Conservation (phyloP, 306 rosid species). For the Calophaca sinica region DNA sequence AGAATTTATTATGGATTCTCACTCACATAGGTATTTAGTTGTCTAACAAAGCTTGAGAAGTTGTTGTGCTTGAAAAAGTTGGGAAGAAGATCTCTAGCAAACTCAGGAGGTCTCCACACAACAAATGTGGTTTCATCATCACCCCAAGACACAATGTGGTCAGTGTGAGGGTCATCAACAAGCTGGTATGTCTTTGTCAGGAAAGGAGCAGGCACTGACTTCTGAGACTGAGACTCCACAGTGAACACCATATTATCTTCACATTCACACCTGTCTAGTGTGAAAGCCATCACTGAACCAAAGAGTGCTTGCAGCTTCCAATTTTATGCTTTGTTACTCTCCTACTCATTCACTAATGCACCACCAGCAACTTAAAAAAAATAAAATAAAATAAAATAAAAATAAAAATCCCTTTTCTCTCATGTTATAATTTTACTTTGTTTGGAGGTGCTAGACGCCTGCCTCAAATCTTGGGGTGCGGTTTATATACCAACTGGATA, state of each 20-base stretch:
- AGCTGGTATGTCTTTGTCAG: conserved; percentile 77
- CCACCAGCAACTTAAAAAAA: conserved; percentile 40
- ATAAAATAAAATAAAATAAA: too few relatives aligned
- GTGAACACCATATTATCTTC: conserved; percentile 56
- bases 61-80: conserved; percentile 90
- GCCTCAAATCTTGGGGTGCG: too few relatives aligned
- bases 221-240: conserved; percentile 60
- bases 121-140: conserved; percentile 68
- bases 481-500: too few relatives aligned
- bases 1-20: conserved; percentile 20
- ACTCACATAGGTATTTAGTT: conserved; percentile 83
- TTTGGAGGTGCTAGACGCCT: too few relatives aligned
- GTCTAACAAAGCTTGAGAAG: conserved; percentile 88
- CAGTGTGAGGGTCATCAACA: conserved; percentile 78
- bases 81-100: conserved; percentile 80
- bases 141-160: conserved; percentile 86
- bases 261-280: conserved; percentile 51
- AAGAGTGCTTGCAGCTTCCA: conserved; percentile 27
- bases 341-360: conserved; percentile 30
- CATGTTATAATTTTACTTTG: background rate
- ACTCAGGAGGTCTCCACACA: conserved; percentile 84
- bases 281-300: conserved; percentile 53
- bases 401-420: conserved; percentile 18
- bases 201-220: conserved; percentile 74
- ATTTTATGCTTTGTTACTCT: conserved; percentile 32